Conservation (phyloP, 768 basidiomycete species). For the Tubosaeta sp. region DNA sequence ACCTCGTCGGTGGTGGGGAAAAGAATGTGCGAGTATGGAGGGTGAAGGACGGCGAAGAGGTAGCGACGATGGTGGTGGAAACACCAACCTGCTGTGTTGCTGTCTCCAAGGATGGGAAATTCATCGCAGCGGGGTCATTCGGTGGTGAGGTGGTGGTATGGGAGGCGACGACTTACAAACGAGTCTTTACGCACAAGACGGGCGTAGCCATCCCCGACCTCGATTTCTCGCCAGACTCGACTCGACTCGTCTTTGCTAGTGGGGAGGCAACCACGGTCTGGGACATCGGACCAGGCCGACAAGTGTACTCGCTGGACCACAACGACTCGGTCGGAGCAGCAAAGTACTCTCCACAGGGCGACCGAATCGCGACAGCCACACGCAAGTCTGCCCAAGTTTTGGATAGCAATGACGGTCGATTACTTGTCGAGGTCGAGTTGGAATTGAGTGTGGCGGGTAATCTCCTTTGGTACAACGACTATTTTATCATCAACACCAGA, state of each 20-base stretch:
- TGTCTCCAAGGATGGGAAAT: background rate
- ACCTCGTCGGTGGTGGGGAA: background rate
- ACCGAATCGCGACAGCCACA: background rate
- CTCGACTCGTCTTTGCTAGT: background rate
- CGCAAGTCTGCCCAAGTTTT: background rate
- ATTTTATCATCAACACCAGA: background rate
- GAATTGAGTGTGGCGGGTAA: too few relatives aligned
- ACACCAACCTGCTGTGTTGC: background rate
- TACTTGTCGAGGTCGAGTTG: background rate
- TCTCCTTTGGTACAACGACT: background rate
- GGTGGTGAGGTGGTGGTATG: background rate
- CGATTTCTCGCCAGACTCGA: background rate
- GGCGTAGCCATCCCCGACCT: background rate
- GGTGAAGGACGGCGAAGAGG: background rate
- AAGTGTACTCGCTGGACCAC: background rate
- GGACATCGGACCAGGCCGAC: background rate
- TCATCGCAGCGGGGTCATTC: background rate
- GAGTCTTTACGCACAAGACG: background rate
- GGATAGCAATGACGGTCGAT: background rate
- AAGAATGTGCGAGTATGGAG: background rate
- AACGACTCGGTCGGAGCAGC: too few relatives aligned
- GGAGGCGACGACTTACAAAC: background rate
- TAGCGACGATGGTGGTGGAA: background rate
- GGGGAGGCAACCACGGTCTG: background rate
- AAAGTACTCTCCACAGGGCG: background rate